Conservation (phyloP, 2,329 filamentous ascomycete species). For the Penicillium polonicum region DNA sequence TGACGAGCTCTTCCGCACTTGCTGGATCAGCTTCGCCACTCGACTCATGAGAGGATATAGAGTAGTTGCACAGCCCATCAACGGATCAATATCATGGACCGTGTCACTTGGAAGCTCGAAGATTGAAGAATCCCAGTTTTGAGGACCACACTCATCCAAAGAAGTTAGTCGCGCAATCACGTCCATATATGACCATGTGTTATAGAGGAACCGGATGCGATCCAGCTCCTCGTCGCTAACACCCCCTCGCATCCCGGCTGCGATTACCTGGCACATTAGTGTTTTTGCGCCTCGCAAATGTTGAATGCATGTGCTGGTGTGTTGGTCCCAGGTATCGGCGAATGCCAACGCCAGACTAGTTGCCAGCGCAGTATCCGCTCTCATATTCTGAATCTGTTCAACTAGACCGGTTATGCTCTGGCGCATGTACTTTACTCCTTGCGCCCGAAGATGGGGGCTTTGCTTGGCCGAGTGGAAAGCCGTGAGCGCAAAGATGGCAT, state of each 20-base stretch:
- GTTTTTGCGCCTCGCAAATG: conserved; percentile 67
- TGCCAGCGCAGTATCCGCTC: conserved; percentile 63
- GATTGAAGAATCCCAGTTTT: conserved; percentile 41
- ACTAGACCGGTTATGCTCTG: conserved; percentile 60
- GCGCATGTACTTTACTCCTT: conserved; percentile 69
- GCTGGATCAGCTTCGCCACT: conserved; percentile 65
- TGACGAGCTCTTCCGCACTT: conserved; percentile 54
- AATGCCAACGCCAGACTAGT: conserved; percentile 70
- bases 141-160: conserved; percentile 57
- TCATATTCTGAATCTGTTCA: conserved; percentile 62
- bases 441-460: conserved; percentile 56
- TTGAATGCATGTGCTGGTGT: conserved; percentile 66
- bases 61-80: conserved; percentile 68
- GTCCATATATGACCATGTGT: conserved; percentile 72
- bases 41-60: conserved; percentile 68
- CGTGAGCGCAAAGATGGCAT: conserved; percentile 67
- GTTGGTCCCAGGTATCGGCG: conserved; percentile 69
- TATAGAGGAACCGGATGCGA: conserved; percentile 65
- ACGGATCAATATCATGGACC: conserved; percentile 62
- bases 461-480: conserved; percentile 66
- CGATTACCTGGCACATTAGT: conserved; percentile 60
- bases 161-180: conserved; percentile 68
- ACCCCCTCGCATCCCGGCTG: conserved; percentile 38
- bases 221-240: conserved; percentile 50
- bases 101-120: conserved; percentile 45